Evolutionary conservation across 129 eudicot species (phyloP), one percentile per base, ranked within the genome.

Genomic region (Helianthus tuberosus): DNA sequence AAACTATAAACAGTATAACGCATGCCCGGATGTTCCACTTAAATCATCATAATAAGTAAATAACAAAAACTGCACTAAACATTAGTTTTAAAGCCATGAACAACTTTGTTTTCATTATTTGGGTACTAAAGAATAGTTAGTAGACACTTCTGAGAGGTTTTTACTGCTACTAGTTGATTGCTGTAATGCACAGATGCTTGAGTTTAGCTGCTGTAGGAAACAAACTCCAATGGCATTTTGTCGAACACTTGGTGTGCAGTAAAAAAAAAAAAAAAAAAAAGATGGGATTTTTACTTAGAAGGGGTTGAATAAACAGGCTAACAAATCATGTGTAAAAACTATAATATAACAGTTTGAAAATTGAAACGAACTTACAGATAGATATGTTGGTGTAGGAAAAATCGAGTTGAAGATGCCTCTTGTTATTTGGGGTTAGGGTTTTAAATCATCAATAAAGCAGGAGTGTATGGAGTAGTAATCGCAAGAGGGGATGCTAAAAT

Each of bases 211-310:
- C 63, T 57, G 14, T 23, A 12, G 64, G 5, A 25, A 61, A 32
- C 20, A 61, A 35, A 32, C 66, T 5, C 11, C 44, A 61, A 11
- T 12, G 66, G 20, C 44, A 32, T 61, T 61, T 61, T 6, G 66
- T 61, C 44, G 66, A 61, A 60, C 43, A 60, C 11, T 5, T 61
- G 66, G 66, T 61, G 17, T 60, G 66, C 66, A 14, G 16, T 60
- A 60, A 29, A 12, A 59, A n/a, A n/a, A n/a, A n/a, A n/a, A n/a
- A n/a, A n/a, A n/a, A n/a, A n/a, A n/a, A n/a, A 59, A 25, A 27
- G 27, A 59, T 27, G 15, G 15, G 8, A 27, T 0, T 29, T 59
- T 59, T 11, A 11, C 2, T 11, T 1, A 13, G 3, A 23, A 57
- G 15, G 6, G 16, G 5, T 60, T 12, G 4, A 32, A 60, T 29